Percentiles rank a stretch among this genome's conserved stretches.
phyloP scores from a whole-genome alignment of 768 basidiomycete species.

The Amanita subjunquillea region DNA sequence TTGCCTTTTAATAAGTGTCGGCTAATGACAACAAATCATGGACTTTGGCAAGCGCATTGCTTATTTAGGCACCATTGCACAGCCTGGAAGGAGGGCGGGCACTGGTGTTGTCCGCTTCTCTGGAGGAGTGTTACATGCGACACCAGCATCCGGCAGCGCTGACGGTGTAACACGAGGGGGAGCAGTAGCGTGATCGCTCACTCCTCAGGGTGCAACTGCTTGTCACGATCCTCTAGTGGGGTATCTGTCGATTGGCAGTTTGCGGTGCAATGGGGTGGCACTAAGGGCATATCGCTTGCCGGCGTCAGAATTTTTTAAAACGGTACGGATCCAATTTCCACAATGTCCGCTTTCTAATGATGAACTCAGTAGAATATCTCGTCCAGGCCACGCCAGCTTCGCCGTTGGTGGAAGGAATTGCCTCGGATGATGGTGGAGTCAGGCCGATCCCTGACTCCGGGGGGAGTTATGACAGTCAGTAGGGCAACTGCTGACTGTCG shows the following conservation, averaged over 20 bases:
- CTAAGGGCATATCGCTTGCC: background rate
- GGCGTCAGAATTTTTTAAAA: no score
- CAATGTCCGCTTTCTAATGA: background rate
- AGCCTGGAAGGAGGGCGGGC: slow-evolving; percentile 1
- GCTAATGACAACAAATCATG: background rate
- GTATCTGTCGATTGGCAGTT: background rate
- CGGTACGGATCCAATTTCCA: background rate
- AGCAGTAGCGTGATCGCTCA: background rate
- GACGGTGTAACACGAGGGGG: slow-evolving; percentile 1
- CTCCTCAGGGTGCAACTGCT: no score
- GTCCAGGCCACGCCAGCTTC: background rate
- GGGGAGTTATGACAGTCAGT: background rate
- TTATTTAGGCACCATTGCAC: background rate
- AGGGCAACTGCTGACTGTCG: background rate
- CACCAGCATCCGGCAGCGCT: slow-evolving; percentile 1
- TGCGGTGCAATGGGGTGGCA: background rate
- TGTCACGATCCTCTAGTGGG: background rate
- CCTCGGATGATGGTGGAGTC: background rate
- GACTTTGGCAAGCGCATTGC: background rate
- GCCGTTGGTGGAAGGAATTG: background rate
- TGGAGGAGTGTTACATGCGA: background rate
- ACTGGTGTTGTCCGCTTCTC: slow-evolving; percentile 1
- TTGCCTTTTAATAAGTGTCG: background rate
- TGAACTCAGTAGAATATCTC: background rate
- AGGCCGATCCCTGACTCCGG: background rate